Conservation (phyloP, 345 rosid species). For the Populus pruinosa region DNA sequence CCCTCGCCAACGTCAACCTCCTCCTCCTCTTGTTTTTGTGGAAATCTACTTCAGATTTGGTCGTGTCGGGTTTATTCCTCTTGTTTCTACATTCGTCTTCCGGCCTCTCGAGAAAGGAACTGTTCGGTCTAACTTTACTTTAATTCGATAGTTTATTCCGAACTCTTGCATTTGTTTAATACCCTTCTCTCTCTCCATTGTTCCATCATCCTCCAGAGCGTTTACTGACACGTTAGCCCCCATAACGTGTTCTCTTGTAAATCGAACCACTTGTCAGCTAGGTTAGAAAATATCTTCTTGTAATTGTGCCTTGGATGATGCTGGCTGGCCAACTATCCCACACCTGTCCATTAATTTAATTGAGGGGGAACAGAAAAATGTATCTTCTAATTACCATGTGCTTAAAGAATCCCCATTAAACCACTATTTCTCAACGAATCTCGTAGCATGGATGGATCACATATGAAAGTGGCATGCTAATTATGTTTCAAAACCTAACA, state of each 20-base stretch:
- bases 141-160: neutral
- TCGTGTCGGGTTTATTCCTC: neutral
- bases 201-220: neutral
- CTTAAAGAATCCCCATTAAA: neutral
- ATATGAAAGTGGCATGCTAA: too few species aligned
- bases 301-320: neutral
- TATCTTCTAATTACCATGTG: neutral
- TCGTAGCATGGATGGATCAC: too few species aligned
- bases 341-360: neutral
- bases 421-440: neutral
- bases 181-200: neutral
- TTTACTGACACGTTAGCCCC: neutral
- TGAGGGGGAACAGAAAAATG: neutral
- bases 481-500: too few species aligned
- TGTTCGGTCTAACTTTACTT: neutral
- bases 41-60: conserved; percentile 1
- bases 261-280: neutral
- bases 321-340: neutral
- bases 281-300: neutral
- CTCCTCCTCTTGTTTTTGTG: too few species aligned
- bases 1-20: neutral
- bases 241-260: neutral
- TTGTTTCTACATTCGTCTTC: conserved; percentile 7
- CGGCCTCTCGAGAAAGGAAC: too few species aligned
- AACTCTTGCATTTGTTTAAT: neutral